phyloP scores from a whole-genome alignment of 2,329 filamentous ascomycete species.

The Curvularia verruculosa region DNA sequence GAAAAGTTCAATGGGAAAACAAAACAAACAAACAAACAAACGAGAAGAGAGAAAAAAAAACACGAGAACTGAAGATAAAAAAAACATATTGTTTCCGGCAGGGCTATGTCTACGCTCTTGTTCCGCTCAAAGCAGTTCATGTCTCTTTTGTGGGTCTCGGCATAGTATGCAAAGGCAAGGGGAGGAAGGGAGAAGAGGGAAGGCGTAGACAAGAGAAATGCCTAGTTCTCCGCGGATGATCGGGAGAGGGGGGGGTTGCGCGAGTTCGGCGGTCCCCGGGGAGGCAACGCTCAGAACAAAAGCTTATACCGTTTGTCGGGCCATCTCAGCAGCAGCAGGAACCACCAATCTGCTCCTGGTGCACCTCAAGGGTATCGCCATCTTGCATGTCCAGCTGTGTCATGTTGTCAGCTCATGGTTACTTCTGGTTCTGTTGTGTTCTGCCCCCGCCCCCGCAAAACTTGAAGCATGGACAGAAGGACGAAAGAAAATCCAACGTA shows the following conservation, averaged over 20 bases:
- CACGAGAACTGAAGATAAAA: neutral
- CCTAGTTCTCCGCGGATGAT: too few species aligned
- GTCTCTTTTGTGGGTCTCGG: slow-evolving; percentile 15
- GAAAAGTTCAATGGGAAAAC: too few species aligned
- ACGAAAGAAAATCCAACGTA: slow-evolving; percentile 65
- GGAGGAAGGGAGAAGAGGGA: slow-evolving; percentile 1
- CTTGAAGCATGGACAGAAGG: neutral
- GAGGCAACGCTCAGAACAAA: slow-evolving; percentile 9
- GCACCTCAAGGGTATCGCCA: slow-evolving; percentile 93
- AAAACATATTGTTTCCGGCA: slow-evolving; percentile 23
- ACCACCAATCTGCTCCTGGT: slow-evolving; percentile 94
- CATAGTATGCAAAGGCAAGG: slow-evolving; percentile 9
- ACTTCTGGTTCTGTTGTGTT: too few species aligned
- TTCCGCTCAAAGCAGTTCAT: slow-evolving; percentile 26
- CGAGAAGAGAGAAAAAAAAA: slow-evolving; percentile 13
- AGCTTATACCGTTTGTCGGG: neutral
- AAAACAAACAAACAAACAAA: too few species aligned
- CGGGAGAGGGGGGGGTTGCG: too few species aligned
- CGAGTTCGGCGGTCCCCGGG: too few species aligned
- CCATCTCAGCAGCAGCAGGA: slow-evolving; percentile 57
- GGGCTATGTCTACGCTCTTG: slow-evolving; percentile 8
- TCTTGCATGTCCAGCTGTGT: slow-evolving; percentile 92
- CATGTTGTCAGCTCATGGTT: slow-evolving; percentile 20
- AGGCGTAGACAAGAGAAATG: too few species aligned
- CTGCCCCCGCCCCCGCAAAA: neutral